Base-by-base conservation (phyloP, 768 basidiomycete genomes). In the Amanita subjunquillea region DNA sequence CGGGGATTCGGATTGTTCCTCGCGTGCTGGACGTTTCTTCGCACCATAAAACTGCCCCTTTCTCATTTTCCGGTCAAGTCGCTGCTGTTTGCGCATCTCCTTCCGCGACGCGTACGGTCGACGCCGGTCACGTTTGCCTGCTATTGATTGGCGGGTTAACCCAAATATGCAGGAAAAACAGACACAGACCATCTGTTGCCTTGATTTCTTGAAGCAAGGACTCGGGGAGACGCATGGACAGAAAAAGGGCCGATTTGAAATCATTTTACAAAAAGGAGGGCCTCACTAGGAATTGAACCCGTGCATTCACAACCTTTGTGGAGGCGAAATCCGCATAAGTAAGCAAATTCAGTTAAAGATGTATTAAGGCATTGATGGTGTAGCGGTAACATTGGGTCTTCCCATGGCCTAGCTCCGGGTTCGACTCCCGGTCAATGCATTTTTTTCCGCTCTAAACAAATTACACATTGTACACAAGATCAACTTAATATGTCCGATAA, bases 361-460 rank as follows among this genome's bases (percentile, higher is more conserved):
- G 17, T 17, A 17, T 12, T 3, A 5, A 30, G 17, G 70, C 69
- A 70, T 71, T 71, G 70, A 69, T 85, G 80, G 83, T 83, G 83
- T 85, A 85, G 69, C 77, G 83, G 83, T 85, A 85, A 85, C 84
- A 85, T 86, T 83, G 81, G 80, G 81, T 83, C 82, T 85, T 86
- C 84, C 83, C 84, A 85, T 69, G 73, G 73, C 72, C 70, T 73
- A 72, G 73, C 72, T 65, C 72, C 72, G 73, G 72, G 73, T 75
- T 75, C 73, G 73, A 75, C 69, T 75, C 73, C 72, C 72, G 72
- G 72, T 67, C 68, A 70, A 73, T 72, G 73, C 73, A 74, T 43
- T 23, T 44, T 29, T 52, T 27, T 6, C 6, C n/a, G 2, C n/a
- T 12, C 43, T 3, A 12, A 47, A 32, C 9, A 12, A 47, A 32